Base-by-base conservation (phyloP, 441 rosid genomes). In the Adansonia rubrostipa region DNA sequence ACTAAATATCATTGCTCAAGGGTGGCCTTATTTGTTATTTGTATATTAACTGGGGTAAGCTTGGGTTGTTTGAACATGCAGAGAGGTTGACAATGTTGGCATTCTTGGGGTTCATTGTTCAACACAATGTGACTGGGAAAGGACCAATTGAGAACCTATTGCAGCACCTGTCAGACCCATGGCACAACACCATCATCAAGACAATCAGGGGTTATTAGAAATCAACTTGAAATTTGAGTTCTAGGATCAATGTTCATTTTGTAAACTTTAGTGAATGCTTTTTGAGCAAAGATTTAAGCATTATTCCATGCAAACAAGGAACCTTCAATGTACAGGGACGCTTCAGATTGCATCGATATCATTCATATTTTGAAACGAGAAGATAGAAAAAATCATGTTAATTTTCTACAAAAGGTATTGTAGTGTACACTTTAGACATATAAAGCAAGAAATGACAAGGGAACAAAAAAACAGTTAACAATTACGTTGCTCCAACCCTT, bases 11-110 rank as follows among this genome's bases (percentile, higher is more conserved):
- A 1, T 28, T 28, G 36, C 36, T 28, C 36, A 28, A 28, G 36
- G 36, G 36, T 28, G 36, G 36, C 36, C 2, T 28, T 3, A 28
- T 28, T 28, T 28, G 36, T 28, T 28, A 28, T 28, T 28, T 28
- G 36, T 28, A 28, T 28, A 28, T 45, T n/a, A 45, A 4, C 1
- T 2, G 17, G 15, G 17, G 6, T 68, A 65, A 45, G 73, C 44
- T 72, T 48, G 45, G 51, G 3, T 19, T 71, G 22, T 67, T 44
- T 65, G 68, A 19, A 15, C 64, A 7, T 87, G 83, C 91, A 95
- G 98, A 97, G 88, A 90, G 99, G 85, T 83, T 95, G 90, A 97
- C 99, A 0, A 95, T 95, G 99, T 81, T 95, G 91, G 99, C 98
- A 33, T 95, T 95, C 86, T 76, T 93, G 82, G 98, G 97, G 63